Evolutionary conservation across 192 early-diverging fungal species (phyloP).

Genomic region (Thoreauomyces humboldtii): DNA sequence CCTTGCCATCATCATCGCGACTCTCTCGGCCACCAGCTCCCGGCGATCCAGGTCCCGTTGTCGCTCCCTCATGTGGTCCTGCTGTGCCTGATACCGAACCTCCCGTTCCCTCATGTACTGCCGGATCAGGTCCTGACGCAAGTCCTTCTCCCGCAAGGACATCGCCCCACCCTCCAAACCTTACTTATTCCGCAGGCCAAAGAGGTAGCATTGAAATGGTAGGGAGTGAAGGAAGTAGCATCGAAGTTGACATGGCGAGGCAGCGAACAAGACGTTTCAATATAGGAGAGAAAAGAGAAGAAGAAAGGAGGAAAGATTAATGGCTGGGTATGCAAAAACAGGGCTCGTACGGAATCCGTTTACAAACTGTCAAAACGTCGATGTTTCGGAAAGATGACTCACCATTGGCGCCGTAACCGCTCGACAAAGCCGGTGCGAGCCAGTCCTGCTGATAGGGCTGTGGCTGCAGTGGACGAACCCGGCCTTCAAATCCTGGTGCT

Average conservation of each 20-base stretch:
- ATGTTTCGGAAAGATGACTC: slow-evolving; percentile 18
- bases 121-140: slow-evolving; percentile 26
- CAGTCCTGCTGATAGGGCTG: slow-evolving; percentile 25
- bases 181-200: slow-evolving; percentile 31
- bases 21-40: slow-evolving; percentile 26
- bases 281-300: neutral
- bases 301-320: slow-evolving; percentile 15
- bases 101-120: slow-evolving; percentile 28
- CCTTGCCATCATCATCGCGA: slow-evolving; percentile 29
- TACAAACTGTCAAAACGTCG: neutral
- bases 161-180: slow-evolving; percentile 32
- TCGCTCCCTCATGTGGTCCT: slow-evolving; percentile 16
- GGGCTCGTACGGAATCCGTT: too few species aligned
- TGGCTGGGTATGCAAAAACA: too few species aligned
- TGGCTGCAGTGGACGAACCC: neutral
- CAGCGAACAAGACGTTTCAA: too few species aligned
- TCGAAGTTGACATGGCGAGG: neutral
- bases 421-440: neutral
- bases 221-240: neutral
- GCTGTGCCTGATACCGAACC: slow-evolving; percentile 9
- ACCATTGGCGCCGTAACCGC: slow-evolving; percentile 29
- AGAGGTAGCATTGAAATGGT: neutral
- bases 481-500: slow-evolving; percentile 30
- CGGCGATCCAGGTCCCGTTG: slow-evolving; percentile 25
- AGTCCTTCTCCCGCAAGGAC: slow-evolving; percentile 26